Evolutionary conservation across 768 basidiomycete genomes (phyloP).

Genomic region (Sporobolomyces pararoseus): DNA sequence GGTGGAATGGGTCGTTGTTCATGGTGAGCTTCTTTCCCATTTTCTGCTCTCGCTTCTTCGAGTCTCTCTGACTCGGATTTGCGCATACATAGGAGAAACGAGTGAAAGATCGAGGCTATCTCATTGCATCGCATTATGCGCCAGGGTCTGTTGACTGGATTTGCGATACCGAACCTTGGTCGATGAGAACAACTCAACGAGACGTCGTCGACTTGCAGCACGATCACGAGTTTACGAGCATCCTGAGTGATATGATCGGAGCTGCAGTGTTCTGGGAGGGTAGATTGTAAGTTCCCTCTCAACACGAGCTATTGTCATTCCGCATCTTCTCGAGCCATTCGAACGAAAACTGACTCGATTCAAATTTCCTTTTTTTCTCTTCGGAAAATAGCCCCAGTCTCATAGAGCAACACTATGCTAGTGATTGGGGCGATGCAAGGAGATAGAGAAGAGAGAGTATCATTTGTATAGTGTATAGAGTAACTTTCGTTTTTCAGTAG

Average conservation of each 20-base stretch:
- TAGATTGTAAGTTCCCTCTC: slow-evolving; percentile 24
- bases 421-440: slow-evolving; percentile 12
- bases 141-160: slow-evolving; percentile 28
- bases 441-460: no score
- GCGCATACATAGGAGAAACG: slow-evolving; percentile 37
- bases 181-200: slow-evolving; percentile 31
- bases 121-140: slow-evolving; percentile 40
- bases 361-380: not conserved
- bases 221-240: slow-evolving; percentile 26
- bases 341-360: not conserved
- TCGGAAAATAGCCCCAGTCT: slow-evolving; percentile 9
- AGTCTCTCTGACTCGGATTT: not conserved
- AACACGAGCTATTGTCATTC: not conserved
- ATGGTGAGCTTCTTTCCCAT: not conserved
- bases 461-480: no score
- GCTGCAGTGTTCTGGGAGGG: slow-evolving; percentile 34
- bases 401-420: slow-evolving; percentile 29
- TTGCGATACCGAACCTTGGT: slow-evolving; percentile 40
- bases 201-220: slow-evolving; percentile 28
- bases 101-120: slow-evolving; percentile 33
- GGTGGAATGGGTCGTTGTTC: slow-evolving; percentile 36
- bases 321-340: not conserved
- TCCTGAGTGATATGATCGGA: slow-evolving; percentile 38
- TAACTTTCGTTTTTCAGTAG: no score
- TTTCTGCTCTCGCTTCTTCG: not conserved